These are phyloP conservation scores for Aspergillus aculeatinus DNA, from an alignment of 2,329 filamentous ascomycete species.

Conservation along the genomic window DNA sequence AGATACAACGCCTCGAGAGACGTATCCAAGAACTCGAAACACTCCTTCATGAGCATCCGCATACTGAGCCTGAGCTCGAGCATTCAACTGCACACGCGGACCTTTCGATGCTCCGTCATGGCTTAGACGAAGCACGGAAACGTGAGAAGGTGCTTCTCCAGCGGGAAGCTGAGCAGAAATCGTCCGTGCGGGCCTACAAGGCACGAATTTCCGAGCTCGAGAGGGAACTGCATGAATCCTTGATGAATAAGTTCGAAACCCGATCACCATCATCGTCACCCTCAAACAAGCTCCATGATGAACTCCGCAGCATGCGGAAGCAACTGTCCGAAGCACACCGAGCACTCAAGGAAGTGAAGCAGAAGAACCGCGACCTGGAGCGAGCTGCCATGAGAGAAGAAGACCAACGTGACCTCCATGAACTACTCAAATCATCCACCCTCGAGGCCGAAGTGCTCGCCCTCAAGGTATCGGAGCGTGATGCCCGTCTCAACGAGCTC, in stretches of 20 bases:
- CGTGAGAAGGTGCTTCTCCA: conserved; percentile 65
- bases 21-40: conserved; percentile 50
- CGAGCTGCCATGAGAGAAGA: conserved; percentile 49
- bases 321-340: conserved; percentile 63
- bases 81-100: conserved; percentile 45
- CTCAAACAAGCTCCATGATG: conserved; percentile 46
- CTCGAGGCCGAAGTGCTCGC: conserved; percentile 65
- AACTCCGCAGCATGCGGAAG: conserved; percentile 59
- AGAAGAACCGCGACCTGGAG: conserved; percentile 52
- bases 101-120: conserved; percentile 61
- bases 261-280: conserved; percentile 56
- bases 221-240: conserved; percentile 63
- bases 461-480: conserved; percentile 68
- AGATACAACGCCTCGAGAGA: conserved; percentile 64
- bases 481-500: conserved; percentile 60
- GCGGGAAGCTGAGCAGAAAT: conserved; percentile 64
- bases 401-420: conserved; percentile 46
- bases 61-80: conserved; percentile 34
- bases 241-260: conserved; percentile 52
- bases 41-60: conserved; percentile 57
- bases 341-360: conserved; percentile 56
- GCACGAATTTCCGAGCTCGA: conserved; percentile 66
- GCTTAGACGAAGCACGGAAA: conserved; percentile 63
- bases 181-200: conserved; percentile 62
- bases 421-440: conserved; percentile 48